Evolutionary conservation across 768 basidiomycete species (phyloP), one percentile per base, ranked within the genome.

Genomic region (Tylopilus sp.): DNA sequence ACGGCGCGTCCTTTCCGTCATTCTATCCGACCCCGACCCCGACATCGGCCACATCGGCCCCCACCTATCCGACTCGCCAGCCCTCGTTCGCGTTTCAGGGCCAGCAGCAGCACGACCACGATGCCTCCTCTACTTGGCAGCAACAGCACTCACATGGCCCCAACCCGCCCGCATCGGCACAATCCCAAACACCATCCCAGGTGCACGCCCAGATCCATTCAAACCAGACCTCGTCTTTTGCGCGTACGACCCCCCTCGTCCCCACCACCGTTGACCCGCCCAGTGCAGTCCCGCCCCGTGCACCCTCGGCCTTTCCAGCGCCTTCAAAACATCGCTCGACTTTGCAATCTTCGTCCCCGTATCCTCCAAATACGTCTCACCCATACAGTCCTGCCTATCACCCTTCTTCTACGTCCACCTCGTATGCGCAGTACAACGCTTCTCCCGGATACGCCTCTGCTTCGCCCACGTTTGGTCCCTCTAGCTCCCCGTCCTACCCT

Each of bases 181-280:
- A 56, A 33, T 39, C 58, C 6, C 60, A 59, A 30, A 59, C 51
- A 3, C 52, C 40, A 15, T 63, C 56, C 18, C 66, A 67, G 35
- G 49, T 49, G 18, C 63, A 41, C 28, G 33, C 60, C 1, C 66
- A 57, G 15, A 45, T 42, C 17, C 41, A 51, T 4, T 25, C 50
- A 0, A n/a, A 9, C 52, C 65, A 60, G 25, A 8, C 52, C 0
- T 56, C 62, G 17, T 57, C 60, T 7, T 67, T 57, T 49, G 46
- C 66, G 1, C 63, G 66, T 36, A 57, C 66, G 13, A 65, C 67
- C 0, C 63, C 67, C 3, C 50, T 67, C 47, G 63, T 67, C 1
- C 68, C 66, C 30, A 67, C 65, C 6, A 63, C 62, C 40, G 60
- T 64, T 53, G 64, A 65, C n/a, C 38, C 58, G 2, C 55, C 57